Evolutionary conservation across 2,329 filamentous ascomycete genomes (phyloP).

Genomic region (Diaporthe eres): DNA sequence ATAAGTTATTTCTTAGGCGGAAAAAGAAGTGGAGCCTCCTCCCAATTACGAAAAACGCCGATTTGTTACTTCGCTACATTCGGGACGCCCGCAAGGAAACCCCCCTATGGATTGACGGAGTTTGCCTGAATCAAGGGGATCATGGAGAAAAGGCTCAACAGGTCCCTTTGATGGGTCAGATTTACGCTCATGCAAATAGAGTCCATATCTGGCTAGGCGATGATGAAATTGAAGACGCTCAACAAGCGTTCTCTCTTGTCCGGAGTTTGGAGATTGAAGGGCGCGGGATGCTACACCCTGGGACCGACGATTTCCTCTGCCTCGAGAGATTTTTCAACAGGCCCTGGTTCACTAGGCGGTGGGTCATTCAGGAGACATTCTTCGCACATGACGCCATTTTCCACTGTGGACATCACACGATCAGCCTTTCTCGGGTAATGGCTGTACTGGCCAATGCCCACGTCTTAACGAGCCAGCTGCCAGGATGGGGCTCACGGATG

Average conservation of each 20-base stretch:
- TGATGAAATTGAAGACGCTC: neutral
- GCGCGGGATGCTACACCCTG: accelerated
- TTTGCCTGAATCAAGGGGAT: neutral
- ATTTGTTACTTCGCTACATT: neutral
- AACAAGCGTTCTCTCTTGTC: neutral
- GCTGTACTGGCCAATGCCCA: neutral
- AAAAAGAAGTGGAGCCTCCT: neutral
- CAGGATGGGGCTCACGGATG: neutral
- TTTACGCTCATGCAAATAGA: neutral
- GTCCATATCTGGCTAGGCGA: conserved; percentile 8
- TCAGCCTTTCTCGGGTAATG: neutral
- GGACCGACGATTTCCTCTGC: neutral
- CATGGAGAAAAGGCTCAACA: neutral
- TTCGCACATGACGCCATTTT: neutral
- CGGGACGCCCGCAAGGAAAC: neutral
- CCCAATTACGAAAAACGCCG: neutral
- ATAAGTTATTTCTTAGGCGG: neutral
- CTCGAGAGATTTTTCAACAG: neutral
- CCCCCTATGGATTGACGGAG: neutral
- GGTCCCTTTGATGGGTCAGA: neutral
- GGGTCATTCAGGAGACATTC: neutral
- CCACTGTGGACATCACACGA: neutral
- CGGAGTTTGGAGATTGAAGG: neutral
- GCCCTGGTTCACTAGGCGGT: neutral
- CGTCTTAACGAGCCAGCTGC: neutral